phyloP scores from a whole-genome alignment of 768 basidiomycete species.

The Sporobolomyces pararoseus region DNA sequence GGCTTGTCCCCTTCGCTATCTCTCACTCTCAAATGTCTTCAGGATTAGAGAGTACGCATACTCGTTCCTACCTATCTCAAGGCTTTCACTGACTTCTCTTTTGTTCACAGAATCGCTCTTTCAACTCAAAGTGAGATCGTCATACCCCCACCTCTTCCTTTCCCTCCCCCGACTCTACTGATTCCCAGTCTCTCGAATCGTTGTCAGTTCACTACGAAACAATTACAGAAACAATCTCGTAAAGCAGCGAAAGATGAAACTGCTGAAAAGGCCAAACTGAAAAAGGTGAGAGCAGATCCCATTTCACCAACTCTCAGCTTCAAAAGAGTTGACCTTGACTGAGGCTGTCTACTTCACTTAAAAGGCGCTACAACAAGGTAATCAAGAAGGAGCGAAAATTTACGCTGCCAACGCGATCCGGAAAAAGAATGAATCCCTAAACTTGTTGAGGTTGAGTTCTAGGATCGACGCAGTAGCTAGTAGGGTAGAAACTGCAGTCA shows the following conservation, averaged over 20 bases:
- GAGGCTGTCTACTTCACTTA: no score
- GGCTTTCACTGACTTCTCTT: not conserved
- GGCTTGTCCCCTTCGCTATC: not conserved
- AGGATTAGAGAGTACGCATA: constrained; percentile 70
- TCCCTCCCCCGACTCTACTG: constrained; percentile 1
- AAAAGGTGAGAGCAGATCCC: constrained; percentile 89
- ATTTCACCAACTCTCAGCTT: constrained; percentile 20
- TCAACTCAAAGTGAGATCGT: constrained; percentile 76
- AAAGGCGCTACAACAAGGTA: constrained; percentile 92
- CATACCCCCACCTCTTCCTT: not conserved
- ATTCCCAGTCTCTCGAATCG: no score
- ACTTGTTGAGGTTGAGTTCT: constrained; percentile 76
- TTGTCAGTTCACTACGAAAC: constrained; percentile 99
- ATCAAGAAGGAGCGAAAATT: constrained; percentile 93
- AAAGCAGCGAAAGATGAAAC: constrained; percentile 96
- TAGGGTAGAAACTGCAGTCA: constrained; percentile 94
- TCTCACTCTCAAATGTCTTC: constrained; percentile 37
- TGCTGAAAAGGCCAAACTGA: constrained; percentile 78
- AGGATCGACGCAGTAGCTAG: constrained; percentile 90
- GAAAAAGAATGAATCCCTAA: constrained; percentile 92
- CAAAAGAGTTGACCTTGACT: no score
- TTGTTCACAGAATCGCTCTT: constrained; percentile 78
- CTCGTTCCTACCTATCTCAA: not conserved
- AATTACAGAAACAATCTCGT: constrained; percentile 87
- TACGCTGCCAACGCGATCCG: constrained; percentile 97